phyloP scores from a whole-genome alignment of 768 basidiomycete genomes.

The Russula sp. region DNA sequence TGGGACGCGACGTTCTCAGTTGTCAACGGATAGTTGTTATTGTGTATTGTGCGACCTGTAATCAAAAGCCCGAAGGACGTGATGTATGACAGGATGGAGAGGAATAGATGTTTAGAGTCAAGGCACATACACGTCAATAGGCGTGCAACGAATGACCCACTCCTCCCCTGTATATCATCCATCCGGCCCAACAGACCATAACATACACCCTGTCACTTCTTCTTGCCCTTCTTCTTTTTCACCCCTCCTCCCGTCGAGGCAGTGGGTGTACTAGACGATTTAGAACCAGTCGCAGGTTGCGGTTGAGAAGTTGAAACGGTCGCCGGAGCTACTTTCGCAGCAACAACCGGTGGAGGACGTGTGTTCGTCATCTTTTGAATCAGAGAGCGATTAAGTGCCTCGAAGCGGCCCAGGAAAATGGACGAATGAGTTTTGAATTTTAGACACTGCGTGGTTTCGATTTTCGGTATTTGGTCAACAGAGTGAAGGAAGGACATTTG shows the following conservation, averaged over 20 bases:
- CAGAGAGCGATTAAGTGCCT: constrained; percentile 80
- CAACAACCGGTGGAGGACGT: constrained; percentile 25
- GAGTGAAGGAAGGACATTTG: neutral
- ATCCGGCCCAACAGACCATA: neutral
- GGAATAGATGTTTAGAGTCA: neutral
- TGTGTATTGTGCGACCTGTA: constrained; percentile 1
- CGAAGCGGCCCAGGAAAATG: constrained; percentile 95
- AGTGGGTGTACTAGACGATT: constrained; percentile 23
- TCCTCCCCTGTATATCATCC: neutral
- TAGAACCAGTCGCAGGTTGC: constrained; percentile 15
- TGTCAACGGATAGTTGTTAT: neutral
- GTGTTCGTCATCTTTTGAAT: constrained; percentile 85
- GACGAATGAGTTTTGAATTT: constrained; percentile 96
- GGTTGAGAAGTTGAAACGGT: constrained; percentile 7
- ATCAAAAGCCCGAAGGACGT: neutral
- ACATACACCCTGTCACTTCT: constrained; percentile 56
- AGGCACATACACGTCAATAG: constrained; percentile 2
- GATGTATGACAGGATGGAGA: neutral
- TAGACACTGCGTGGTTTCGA: constrained; percentile 62
- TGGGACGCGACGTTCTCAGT: neutral
- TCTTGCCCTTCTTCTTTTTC: constrained; percentile 83
- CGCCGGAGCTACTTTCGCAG: constrained; percentile 18
- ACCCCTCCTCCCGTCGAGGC: constrained; percentile 53
- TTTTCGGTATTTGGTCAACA: neutral
- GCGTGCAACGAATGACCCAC: neutral